Base-by-base conservation (phyloP, 192 early-diverging fungal species). In the Coemansia biformis region DNA sequence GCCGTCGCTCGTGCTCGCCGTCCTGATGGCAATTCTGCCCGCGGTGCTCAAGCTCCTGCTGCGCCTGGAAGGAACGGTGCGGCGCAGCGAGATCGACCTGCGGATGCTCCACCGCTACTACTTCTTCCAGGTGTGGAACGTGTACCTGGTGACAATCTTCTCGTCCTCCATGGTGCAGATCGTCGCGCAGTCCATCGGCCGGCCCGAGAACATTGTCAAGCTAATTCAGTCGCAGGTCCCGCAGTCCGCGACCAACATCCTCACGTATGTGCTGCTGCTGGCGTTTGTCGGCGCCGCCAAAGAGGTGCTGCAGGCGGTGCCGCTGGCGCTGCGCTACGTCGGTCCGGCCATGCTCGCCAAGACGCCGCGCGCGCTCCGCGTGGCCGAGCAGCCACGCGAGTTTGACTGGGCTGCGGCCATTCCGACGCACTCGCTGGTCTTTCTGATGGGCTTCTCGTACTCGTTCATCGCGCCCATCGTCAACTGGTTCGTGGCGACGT, bases 231-330 rank as follows among this genome's bases (percentile, higher is more conserved):
- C 81, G 11, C 61, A 79, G 17, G 76, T 95, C 1, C 92, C 92
- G 6, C 56, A 74, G 29, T 83, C 84, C 2, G 84, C 88, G 2
- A 84, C 80, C 43, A 91, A 87, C 65, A 92, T 92, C 46, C 78
- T 91, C 29, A 89, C 88, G 21, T 95, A 88, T 61, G 79, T 92
- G 21, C 60, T 92, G 57, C 75, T 95, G 17, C 78, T 79, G n/a
- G 72, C 82, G 3, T 73, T 90, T 32, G 65, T 81, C 5, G 77
- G 81, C 26, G 78, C 88, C 2, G 77, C 83, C 1, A 54, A 78
- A 15, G 82, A 87, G 50, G 48, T 92, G 2, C 34, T 87, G 13
- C 90, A 91, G 57, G 52, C 87, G 11, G 77, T 61, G 5, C 79
- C 78, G 1, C 67, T 91, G 21, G 54, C 91, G 8, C 19, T 88